These are phyloP conservation scores for Rugonectria rugulosa DNA, from an alignment of 2,329 filamentous ascomycete species.

Conservation along the genomic window DNA sequence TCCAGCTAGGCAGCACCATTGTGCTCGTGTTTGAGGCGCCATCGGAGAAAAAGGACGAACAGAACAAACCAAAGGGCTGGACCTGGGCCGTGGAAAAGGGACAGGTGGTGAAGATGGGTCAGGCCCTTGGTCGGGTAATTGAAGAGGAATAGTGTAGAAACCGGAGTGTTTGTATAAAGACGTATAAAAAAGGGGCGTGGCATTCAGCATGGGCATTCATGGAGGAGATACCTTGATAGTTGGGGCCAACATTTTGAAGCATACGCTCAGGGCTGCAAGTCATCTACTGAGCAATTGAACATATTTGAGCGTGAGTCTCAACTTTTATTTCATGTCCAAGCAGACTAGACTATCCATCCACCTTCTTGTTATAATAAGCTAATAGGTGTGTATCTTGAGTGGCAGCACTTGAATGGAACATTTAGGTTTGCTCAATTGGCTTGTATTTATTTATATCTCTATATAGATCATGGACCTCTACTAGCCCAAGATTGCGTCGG, in stretches of 20 bases:
- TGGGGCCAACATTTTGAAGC: neutral
- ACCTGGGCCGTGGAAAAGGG: conserved; percentile 88
- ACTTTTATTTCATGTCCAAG: too few species aligned
- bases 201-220: conserved; percentile 12
- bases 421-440: neutral
- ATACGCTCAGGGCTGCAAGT: neutral
- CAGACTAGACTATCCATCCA: too few species aligned
- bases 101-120: conserved; percentile 86
- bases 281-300: too few species aligned
- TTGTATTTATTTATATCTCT: conserved; percentile 8
- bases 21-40: conserved; percentile 97
- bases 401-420: neutral
- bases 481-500: conserved; percentile 5
- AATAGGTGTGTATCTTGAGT: too few species aligned
- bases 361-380: too few species aligned
- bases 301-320: too few species aligned
- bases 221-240: conserved; percentile 16
- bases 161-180: conserved; percentile 18
- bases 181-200: conserved; percentile 10
- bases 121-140: conserved; percentile 80
- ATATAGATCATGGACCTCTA: conserved; percentile 3
- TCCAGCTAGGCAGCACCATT: conserved; percentile 93
- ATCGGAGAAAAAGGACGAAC: conserved; percentile 60
- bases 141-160: conserved; percentile 47
- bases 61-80: conserved; percentile 73